These are phyloP conservation scores for Fusarium caatingaense DNA, from an alignment of 2,329 filamentous ascomycete genomes.

Conservation along the genomic window DNA sequence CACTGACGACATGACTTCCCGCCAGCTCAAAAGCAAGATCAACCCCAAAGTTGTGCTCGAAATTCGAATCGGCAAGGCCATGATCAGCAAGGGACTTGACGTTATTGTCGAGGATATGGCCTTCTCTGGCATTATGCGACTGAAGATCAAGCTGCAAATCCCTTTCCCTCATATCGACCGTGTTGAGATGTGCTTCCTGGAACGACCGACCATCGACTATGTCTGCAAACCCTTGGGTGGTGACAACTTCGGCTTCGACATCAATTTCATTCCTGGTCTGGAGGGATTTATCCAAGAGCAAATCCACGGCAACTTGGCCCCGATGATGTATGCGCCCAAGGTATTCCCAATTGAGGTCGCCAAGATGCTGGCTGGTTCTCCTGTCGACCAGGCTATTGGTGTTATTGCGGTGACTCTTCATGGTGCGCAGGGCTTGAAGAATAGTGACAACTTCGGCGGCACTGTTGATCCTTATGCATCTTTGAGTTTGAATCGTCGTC, in stretches of 20 bases:
- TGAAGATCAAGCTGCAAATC: constrained; percentile 97
- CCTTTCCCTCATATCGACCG: constrained; percentile 95
- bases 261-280: constrained; percentile 97
- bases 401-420: constrained; percentile 93
- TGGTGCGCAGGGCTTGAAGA: constrained; percentile 91
- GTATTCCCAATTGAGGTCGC: constrained; percentile 98
- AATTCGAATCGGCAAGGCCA: constrained; percentile 92
- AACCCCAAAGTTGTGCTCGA: constrained; percentile 97
- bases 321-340: constrained; percentile 98
- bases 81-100: constrained; percentile 96
- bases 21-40: constrained; percentile 93
- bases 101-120: constrained; percentile 99
- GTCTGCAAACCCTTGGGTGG: constrained; percentile 97
- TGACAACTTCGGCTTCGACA: constrained; percentile 95
- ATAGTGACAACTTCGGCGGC: constrained; percentile 91
- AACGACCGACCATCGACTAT: constrained; percentile 90
- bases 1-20: constrained; percentile 86
- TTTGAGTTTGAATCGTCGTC: constrained; percentile 85
- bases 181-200: constrained; percentile 94
- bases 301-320: constrained; percentile 91
- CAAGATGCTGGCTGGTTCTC: constrained; percentile 94
- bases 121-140: constrained; percentile 93
- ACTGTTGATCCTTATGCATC: constrained; percentile 91
- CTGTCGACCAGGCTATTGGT: constrained; percentile 95
- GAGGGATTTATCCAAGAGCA: constrained; percentile 95